Conservation (phyloP, 345 rosid genomes). For the Hibiscus tridactylites region DNA sequence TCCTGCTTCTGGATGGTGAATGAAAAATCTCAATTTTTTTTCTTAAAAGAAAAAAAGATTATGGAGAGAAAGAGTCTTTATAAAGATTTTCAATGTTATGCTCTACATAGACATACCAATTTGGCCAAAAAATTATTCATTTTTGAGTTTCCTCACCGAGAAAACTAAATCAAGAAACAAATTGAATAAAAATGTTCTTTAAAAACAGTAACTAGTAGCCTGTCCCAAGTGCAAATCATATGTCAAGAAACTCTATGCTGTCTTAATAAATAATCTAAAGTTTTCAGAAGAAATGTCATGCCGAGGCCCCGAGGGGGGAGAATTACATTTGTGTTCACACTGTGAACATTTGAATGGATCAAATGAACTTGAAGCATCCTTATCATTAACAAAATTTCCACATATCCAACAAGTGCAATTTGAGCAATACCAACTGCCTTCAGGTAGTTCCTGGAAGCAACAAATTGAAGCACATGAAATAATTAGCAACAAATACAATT, state of each 20-base stretch:
- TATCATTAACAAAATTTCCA: conserved; percentile 55
- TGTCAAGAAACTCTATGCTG: conserved; percentile 10
- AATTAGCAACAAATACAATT: neutral
- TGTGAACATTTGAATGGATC: conserved; percentile 63
- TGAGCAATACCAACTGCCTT: conserved; percentile 90
- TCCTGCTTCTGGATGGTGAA: neutral
- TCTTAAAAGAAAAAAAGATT: neutral
- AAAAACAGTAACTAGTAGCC: neutral
- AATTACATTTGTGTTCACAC: conserved; percentile 85
- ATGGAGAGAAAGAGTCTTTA: neutral
- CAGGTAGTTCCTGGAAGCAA: conserved; percentile 67
- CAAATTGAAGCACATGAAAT: conserved; percentile 9
- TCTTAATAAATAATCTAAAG: neutral
- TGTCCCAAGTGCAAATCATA: neutral
- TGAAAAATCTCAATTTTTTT: neutral
- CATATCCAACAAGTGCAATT: conserved; percentile 83
- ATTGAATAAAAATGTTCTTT: neutral
- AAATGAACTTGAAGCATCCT: conserved; percentile 29
- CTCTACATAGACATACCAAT: neutral
- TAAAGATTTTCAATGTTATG: neutral
- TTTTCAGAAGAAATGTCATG: neutral
- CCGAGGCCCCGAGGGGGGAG: conserved; percentile 6
- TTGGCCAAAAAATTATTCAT: neutral
- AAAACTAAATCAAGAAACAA: neutral
- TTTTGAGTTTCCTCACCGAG: neutral